These are phyloP conservation scores for Talaromyces wortmannii DNA, from an alignment of 495 filamentous ascomycete species.

Conservation along the genomic window DNA sequence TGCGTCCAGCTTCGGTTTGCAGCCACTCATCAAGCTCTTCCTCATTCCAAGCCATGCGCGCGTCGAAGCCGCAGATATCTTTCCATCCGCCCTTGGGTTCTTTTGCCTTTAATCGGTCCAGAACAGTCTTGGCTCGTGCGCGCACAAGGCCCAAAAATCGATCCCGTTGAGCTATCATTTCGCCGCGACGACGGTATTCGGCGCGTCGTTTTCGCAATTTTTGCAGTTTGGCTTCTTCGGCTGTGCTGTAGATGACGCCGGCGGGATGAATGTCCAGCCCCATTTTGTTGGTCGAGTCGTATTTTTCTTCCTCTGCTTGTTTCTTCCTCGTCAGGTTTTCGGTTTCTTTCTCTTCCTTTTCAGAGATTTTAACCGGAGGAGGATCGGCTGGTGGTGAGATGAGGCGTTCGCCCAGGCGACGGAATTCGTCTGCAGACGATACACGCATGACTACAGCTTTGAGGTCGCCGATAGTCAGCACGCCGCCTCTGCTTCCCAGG, in stretches of 20 bases:
- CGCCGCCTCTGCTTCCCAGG: conserved; percentile 48
- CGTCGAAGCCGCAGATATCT: conserved; percentile 61
- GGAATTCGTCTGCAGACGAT: conserved; percentile 45
- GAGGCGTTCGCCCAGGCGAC: conserved; percentile 48
- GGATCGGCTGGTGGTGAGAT: conserved; percentile 21
- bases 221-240: conserved; percentile 33
- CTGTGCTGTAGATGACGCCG: conserved; percentile 28
- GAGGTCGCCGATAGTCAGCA: conserved; percentile 50
- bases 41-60: conserved; percentile 53
- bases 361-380: conserved; percentile 7
- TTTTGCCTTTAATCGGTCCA: conserved; percentile 38
- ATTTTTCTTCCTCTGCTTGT: conserved; percentile 1
- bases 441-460: conserved; percentile 44
- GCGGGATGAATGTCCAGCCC: conserved; percentile 28
- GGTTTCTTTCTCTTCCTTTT: conserved; percentile 11
- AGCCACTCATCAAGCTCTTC: conserved; percentile 53
- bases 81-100: conserved; percentile 51
- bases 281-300: conserved; percentile 66
- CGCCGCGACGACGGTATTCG: conserved; percentile 29
- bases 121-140: conserved; percentile 32
- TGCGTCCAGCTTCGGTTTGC: conserved; percentile 31
- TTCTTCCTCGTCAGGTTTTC: conserved; percentile 1
- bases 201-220: conserved; percentile 32
- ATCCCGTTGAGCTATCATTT: conserved; percentile 37
- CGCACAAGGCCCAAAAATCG: conserved; percentile 36